phyloP scores from a whole-genome alignment of 768 basidiomycete genomes.

The Amanita inopinata region DNA sequence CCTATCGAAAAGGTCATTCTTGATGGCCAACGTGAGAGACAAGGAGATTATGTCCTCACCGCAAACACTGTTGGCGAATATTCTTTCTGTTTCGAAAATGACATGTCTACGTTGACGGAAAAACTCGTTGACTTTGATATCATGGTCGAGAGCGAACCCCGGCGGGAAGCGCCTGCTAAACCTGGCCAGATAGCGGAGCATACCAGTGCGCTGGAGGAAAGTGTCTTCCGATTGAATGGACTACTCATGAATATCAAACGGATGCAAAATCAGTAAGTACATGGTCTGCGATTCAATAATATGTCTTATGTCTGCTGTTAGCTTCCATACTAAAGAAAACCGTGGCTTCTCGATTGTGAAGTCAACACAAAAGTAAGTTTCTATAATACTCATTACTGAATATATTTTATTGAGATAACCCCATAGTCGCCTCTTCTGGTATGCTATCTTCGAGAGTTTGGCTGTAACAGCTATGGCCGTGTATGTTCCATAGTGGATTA shows the following conservation, averaged over 20 bases:
- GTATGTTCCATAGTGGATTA: slow-evolving; percentile 37
- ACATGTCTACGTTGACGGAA: slow-evolving; percentile 89
- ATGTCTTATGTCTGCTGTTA: slow-evolving; percentile 20
- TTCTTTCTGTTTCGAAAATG: slow-evolving; percentile 96
- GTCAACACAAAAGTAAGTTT: slow-evolving; percentile 72
- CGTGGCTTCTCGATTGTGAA: slow-evolving; percentile 89
- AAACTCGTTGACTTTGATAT: slow-evolving; percentile 95
- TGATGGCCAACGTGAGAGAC: slow-evolving; percentile 81
- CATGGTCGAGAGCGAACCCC: slow-evolving; percentile 96
- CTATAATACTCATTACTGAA: neutral
- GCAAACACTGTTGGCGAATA: slow-evolving; percentile 89
- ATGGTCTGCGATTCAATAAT: neutral
- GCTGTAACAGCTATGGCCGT: slow-evolving; percentile 79
- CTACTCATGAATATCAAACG: slow-evolving; percentile 85
- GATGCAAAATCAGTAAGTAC: slow-evolving; percentile 82
- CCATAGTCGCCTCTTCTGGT: slow-evolving; percentile 85
- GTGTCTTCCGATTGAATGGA: slow-evolving; percentile 82
- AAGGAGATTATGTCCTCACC: slow-evolving; percentile 96
- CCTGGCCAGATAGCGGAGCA: slow-evolving; percentile 85
- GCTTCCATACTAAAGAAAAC: slow-evolving; percentile 91
- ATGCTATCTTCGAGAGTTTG: slow-evolving; percentile 71
- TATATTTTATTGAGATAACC: slow-evolving; percentile 8
- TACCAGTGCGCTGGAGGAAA: slow-evolving; percentile 90
- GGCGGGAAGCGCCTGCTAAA: slow-evolving; percentile 82
- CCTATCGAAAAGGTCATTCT: slow-evolving; percentile 83